These are phyloP conservation scores for Pochonia chlamydosporia DNA, from an alignment of 2,329 filamentous ascomycete species.

Conservation along the genomic window DNA sequence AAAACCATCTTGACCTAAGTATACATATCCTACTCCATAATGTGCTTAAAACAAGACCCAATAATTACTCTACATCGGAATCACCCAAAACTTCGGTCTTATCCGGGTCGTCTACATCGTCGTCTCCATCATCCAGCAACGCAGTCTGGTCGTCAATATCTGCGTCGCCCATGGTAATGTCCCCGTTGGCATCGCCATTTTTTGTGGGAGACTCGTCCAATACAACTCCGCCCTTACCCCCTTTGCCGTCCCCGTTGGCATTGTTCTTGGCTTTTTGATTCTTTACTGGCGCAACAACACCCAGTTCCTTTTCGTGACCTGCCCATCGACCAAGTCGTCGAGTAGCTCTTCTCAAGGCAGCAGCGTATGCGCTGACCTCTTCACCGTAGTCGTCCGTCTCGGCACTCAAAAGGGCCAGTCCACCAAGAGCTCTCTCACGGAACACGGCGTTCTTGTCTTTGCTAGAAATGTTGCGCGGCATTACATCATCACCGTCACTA, in stretches of 20 bases:
- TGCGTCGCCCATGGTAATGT: constrained; percentile 46
- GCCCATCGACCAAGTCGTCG: constrained; percentile 67
- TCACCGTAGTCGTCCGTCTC: constrained; percentile 74
- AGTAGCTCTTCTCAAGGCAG: constrained; percentile 56
- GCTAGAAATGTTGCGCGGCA: constrained; percentile 24
- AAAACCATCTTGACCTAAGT: background rate
- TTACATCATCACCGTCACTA: constrained; percentile 53
- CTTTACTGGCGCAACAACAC: constrained; percentile 43
- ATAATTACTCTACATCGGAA: constrained; percentile 25
- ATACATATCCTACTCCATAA: background rate
- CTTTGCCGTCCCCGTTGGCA: constrained; percentile 15
- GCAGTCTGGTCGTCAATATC: constrained; percentile 42
- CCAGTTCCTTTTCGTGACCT: constrained; percentile 36
- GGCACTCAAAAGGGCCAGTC: constrained; percentile 52
- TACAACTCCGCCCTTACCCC: constrained; percentile 4
- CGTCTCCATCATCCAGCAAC: constrained; percentile 35
- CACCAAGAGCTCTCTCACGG: constrained; percentile 55
- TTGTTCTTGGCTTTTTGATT: constrained; percentile 21
- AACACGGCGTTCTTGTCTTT: constrained; percentile 32
- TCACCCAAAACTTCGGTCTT: constrained; percentile 32
- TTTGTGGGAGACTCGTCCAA: constrained; percentile 7
- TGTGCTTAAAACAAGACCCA: background rate
- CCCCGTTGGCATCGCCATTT: constrained; percentile 34
- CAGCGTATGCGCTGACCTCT: constrained; percentile 60
- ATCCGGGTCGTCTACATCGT: constrained; percentile 39